Evolutionary conservation across 805 yeast genomes (phyloP).

Genomic region (Candida qinlingensis): DNA sequence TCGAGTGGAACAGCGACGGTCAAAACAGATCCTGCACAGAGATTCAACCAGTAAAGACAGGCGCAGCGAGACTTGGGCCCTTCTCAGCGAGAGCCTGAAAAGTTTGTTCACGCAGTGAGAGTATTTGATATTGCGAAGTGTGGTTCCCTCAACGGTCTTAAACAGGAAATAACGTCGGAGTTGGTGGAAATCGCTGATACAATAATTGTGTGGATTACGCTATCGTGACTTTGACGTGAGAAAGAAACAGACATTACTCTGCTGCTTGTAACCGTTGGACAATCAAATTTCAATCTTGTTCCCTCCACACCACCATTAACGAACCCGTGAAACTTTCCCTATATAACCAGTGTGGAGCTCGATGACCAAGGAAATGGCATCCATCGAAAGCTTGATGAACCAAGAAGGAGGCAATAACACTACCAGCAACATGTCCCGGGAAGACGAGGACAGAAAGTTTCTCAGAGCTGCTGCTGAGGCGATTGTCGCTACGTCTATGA

Average conservation of each 20-base stretch:
- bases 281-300: not conserved
- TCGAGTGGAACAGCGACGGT: too few species aligned
- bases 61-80: too few species aligned
- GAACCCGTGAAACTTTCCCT: not conserved
- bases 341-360: too few species aligned
- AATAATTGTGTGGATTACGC: not conserved
- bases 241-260: too few species aligned
- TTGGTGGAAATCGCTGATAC: not conserved
- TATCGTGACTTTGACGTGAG: not conserved
- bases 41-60: too few species aligned
- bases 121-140: not conserved
- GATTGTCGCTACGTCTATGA: constrained; percentile 45
- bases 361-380: not conserved
- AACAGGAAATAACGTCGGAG: not conserved
- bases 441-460: constrained; percentile 48
- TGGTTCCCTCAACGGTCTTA: not conserved
- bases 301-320: not conserved
- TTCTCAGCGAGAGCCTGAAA: too few species aligned
- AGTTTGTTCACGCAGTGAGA: too few species aligned
- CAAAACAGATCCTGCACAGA: too few species aligned
- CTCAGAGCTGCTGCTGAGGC: constrained; percentile 59
- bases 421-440: not conserved
- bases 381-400: not conserved
- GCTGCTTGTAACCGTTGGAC: too few species aligned
- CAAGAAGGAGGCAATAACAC: not conserved